Conservation (phyloP, 176 grass and related monocot species). For the Tuctoria greenei region DNA sequence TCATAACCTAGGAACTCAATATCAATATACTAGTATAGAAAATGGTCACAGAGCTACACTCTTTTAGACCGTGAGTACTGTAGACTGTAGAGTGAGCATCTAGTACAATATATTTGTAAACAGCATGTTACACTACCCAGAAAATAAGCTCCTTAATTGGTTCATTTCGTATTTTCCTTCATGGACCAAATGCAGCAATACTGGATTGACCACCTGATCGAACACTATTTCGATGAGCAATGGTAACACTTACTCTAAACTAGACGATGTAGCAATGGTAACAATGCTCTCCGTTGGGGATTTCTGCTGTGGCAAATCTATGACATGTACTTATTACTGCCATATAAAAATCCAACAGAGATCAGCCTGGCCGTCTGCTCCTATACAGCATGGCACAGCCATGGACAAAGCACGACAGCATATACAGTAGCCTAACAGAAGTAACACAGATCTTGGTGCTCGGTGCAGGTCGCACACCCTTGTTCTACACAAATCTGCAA, state of each 20-base stretch:
- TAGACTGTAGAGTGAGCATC: background rate
- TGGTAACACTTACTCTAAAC: background rate
- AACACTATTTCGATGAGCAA: background rate
- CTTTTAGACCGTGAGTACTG: background rate
- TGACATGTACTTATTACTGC: conserved; percentile 13
- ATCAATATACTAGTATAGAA: background rate
- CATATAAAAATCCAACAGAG: conserved; percentile 15
- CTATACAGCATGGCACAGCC: background rate
- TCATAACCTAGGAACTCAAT: background rate
- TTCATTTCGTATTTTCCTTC: background rate
- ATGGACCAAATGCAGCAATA: conserved; percentile 1
- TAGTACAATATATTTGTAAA: no score
- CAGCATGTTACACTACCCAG: background rate
- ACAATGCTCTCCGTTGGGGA: background rate
- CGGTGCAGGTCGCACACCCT: background rate
- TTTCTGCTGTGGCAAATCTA: background rate
- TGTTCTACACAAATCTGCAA: conserved; percentile 24
- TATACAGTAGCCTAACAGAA: conserved; percentile 21
- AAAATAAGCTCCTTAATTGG: background rate
- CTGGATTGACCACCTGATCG: background rate
- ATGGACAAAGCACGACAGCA: background rate
- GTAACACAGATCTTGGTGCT: background rate
- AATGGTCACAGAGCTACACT: background rate
- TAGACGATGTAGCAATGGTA: background rate
- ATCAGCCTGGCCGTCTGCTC: background rate